Percentiles rank a stretch among this genome's conserved stretches.
These are phyloP conservation scores for Vigna mungo DNA, from an alignment of 306 rosid species.

Conservation along the genomic window DNA sequence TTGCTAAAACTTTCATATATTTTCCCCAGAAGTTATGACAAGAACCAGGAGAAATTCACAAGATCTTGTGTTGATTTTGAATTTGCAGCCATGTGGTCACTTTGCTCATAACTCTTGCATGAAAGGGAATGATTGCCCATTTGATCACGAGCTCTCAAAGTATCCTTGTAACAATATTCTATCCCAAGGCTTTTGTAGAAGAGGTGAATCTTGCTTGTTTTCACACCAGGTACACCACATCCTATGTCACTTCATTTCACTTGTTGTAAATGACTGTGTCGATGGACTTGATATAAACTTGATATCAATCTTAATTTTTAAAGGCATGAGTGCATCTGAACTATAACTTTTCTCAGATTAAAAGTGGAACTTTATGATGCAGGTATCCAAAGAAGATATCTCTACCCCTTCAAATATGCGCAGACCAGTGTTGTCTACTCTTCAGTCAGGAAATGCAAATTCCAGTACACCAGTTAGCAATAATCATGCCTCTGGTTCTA, in stretches of 20 bases:
- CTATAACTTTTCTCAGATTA: conserved; percentile 12
- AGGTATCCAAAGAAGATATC: conserved; percentile 63
- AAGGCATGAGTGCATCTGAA: conserved; percentile 5
- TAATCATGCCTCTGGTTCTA: conserved; percentile 35
- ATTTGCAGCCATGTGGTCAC: conserved; percentile 78
- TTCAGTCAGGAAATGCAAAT: too few relatives aligned
- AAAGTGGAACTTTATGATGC: conserved; percentile 36
- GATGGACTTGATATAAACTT: not conserved
- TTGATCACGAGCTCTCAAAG: conserved; percentile 82
- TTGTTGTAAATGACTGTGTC: too few relatives aligned
- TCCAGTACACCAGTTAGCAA: conserved; percentile 43
- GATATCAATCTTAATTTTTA: not conserved
- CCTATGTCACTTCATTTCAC: not conserved
- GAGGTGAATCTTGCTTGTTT: conserved; percentile 76
- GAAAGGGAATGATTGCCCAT: conserved; percentile 95
- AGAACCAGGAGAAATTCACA: conserved; percentile 7
- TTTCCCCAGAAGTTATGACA: not conserved
- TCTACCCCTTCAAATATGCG: conserved; percentile 45
- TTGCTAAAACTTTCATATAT: not conserved
- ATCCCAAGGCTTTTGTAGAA: conserved; percentile 69
- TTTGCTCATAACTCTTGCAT: conserved; percentile 80
- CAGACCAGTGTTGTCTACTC: too few relatives aligned
- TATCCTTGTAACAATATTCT: conserved; percentile 76
- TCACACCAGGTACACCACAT: conserved; percentile 80
- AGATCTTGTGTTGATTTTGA: conserved; percentile 37